Evolutionary conservation across 2,329 filamentous ascomycete genomes (phyloP).

Genomic region (Neonectria magnoliae): DNA sequence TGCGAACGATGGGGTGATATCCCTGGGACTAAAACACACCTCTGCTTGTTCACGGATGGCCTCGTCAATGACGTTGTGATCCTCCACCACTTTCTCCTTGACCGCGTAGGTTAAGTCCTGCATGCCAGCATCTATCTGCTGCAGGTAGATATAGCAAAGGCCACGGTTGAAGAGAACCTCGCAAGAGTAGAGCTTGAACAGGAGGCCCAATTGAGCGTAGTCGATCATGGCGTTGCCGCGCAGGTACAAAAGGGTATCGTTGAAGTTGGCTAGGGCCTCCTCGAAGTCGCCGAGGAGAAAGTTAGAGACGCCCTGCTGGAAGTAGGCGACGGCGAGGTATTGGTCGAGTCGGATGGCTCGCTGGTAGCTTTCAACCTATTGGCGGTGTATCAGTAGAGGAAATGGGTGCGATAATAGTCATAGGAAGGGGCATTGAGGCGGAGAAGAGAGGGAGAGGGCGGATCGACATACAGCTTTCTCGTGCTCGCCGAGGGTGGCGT

Average conservation of each 20-base stretch:
- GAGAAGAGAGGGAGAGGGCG: neutral
- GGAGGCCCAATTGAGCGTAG: constrained; percentile 93
- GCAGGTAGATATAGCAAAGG: constrained; percentile 95
- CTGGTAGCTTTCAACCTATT: constrained; percentile 92
- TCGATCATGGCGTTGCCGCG: constrained; percentile 97
- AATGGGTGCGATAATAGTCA: constrained; percentile 15
- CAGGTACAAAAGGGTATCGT: constrained; percentile 94
- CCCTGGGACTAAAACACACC: constrained; percentile 58
- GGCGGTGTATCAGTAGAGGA: constrained; percentile 23
- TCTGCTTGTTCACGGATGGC: constrained; percentile 93
- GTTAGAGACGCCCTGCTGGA: constrained; percentile 98
- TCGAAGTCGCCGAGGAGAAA: constrained; percentile 97
- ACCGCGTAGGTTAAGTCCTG: constrained; percentile 90
- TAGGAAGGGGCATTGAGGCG: neutral
- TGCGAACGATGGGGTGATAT: neutral
- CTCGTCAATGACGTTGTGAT: constrained; percentile 98
- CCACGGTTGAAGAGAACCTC: constrained; percentile 98
- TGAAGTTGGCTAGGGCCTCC: constrained; percentile 97
- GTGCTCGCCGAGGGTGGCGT: constrained; percentile 95
- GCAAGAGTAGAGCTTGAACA: constrained; percentile 97
- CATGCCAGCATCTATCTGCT: constrained; percentile 90
- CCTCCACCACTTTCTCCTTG: constrained; percentile 94
- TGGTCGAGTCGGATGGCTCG: constrained; percentile 89
- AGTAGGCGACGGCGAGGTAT: constrained; percentile 97
- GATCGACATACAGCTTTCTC: constrained; percentile 82